Evolutionary conservation across 2,329 filamentous ascomycete species (phyloP), one percentile per base, ranked within the genome.

Genomic region (Aspergillus versicolor): DNA sequence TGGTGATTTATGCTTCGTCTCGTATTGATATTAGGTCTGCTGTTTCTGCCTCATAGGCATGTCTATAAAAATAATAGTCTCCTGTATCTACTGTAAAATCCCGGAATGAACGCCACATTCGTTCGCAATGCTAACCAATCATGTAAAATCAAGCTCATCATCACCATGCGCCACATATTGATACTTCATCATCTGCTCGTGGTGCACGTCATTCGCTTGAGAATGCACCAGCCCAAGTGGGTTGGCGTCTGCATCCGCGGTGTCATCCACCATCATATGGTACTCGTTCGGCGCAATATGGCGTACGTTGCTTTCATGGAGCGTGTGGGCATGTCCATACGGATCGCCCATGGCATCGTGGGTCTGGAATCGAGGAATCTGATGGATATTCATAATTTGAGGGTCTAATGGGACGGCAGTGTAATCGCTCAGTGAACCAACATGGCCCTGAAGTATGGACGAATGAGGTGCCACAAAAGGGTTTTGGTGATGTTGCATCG

Each of bases 351-450:
- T 73, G 38, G 67, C 61, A 49, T 71, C 72, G 47, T 77, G 73
- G 21, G 73, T 67, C 51, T 73, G 73, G 46, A 75, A 77, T 19
- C 73, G 67, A 32, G 73, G 67, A 3, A 80, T 68, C 52, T 79
- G 76, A 44, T 79, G 74, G 27, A 81, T 72, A 61, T 81, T 79
- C 61, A 86, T 86, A 47, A 87, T 84, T 38, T 84, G 83, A 2
- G 84, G 84, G 58, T 88, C 84, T 42, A 85, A 77, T 2, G 84
- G 83, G 70, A 86, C 77, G 42, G 81, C 76, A 58, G 78, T 71
- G 56, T 77, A 79, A 32, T 74, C 70, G 21, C 72, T 65, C 62
- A 79, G 75, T 21, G 73, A 66, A 40, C 75, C 71, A 40, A 75
- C 69, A 7, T 66, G 58, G 46, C 72, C 69, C 54, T 73, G 69